A percentile compares a stretch with the other conserved stretches of the same genome.
These are phyloP conservation scores for Pleoardoris graminearum DNA, from an alignment of 2,329 filamentous ascomycete species.

Conservation along the genomic window DNA sequence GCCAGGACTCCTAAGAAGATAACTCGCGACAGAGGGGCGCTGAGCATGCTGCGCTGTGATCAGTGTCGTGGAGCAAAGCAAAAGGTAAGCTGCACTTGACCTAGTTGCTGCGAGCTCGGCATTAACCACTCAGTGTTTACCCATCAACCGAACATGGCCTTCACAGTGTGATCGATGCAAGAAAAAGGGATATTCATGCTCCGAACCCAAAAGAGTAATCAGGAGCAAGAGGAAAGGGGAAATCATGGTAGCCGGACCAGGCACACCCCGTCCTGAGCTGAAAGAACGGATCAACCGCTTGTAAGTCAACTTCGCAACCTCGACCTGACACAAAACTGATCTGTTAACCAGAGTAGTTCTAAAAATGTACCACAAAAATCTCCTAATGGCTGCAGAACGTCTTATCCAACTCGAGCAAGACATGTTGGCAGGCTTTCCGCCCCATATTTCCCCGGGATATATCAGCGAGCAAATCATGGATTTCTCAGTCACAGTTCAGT, in stretches of 20 bases:
- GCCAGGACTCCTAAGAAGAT: not conserved
- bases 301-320: too few relatives aligned
- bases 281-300: too few relatives aligned
- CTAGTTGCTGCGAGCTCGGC: not conserved
- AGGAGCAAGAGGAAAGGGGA: not conserved
- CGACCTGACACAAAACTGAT: too few relatives aligned
- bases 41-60: conserved; percentile 6
- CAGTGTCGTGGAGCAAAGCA: conserved; percentile 5
- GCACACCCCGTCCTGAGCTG: too few relatives aligned
- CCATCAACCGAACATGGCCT: not conserved
- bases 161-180: conserved; percentile 2
- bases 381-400: too few relatives aligned
- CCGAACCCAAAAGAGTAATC: not conserved
- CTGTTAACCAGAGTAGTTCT: too few relatives aligned
- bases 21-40: conserved; percentile 2
- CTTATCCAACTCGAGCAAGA: too few relatives aligned
- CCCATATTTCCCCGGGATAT: too few relatives aligned
- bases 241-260: not conserved
- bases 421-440: too few relatives aligned
- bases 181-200: not conserved
- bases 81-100: not conserved
- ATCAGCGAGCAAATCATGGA: too few relatives aligned
- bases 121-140: not conserved
- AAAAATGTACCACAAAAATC: too few relatives aligned
- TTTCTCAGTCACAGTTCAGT: too few relatives aligned